phyloP scores from a whole-genome alignment of 768 basidiomycete genomes.

The Filobasidium wieringae region DNA sequence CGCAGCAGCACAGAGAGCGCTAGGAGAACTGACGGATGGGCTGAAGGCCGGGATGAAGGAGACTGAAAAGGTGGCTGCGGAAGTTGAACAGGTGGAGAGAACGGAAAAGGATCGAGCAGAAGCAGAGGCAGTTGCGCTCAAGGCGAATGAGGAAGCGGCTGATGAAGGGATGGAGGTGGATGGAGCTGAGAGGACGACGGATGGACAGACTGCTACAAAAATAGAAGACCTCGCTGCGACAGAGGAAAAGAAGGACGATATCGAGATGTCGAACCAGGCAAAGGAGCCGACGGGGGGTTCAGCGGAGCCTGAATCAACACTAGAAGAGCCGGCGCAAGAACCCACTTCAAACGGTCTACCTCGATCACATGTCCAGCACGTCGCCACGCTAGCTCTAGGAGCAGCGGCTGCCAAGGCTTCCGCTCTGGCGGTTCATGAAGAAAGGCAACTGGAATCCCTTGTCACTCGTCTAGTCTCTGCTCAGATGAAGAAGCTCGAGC shows the following conservation, averaged over 20 bases:
- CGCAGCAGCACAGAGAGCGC: slow-evolving; percentile 80
- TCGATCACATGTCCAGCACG: slow-evolving; percentile 42
- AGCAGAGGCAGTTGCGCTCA: slow-evolving; percentile 12
- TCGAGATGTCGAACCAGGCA: neutral
- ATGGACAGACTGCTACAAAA: neutral
- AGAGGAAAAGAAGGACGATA: slow-evolving; percentile 6
- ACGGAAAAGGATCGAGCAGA: slow-evolving; percentile 17
- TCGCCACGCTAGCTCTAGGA: slow-evolving; percentile 74
- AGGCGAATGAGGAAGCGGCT: slow-evolving; percentile 15
- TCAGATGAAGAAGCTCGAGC: slow-evolving; percentile 66
- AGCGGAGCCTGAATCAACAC: neutral
- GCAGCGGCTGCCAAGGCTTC: slow-evolving; percentile 78
- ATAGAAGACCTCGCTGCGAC: neutral
- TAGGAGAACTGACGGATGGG: slow-evolving; percentile 65
- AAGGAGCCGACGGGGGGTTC: neutral
- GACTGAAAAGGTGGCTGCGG: slow-evolving; percentile 40
- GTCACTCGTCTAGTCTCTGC: slow-evolving; percentile 65
- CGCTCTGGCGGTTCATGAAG: slow-evolving; percentile 68
- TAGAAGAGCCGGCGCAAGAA: neutral
- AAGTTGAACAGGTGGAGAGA: slow-evolving; percentile 13
- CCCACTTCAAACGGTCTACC: slow-evolving; percentile 6
- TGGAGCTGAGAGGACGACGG: slow-evolving; percentile 20
- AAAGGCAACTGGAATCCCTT: slow-evolving; percentile 64
- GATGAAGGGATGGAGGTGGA: slow-evolving; percentile 46
- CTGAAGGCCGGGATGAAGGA: slow-evolving; percentile 40